Conservation (phyloP, 1,284 basidiomycete species). For the Trichosporon sp. region DNA sequence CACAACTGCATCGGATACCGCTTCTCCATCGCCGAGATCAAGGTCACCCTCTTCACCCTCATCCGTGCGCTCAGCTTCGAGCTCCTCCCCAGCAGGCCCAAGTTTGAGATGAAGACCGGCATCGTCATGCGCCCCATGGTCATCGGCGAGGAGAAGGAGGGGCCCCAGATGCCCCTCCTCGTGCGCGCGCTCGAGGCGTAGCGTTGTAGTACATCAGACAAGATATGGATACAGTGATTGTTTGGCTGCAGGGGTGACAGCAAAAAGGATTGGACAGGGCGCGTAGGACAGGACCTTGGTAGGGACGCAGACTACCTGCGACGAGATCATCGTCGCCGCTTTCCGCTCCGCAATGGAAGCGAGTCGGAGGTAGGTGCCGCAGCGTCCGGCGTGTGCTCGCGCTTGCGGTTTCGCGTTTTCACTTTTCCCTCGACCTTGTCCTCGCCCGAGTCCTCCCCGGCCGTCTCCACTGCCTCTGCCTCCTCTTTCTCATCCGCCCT, state of each 20-base stretch:
- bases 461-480: background rate
- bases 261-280: no score
- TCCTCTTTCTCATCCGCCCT: background rate
- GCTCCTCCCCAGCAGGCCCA: constrained; percentile 45
- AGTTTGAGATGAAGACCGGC: constrained; percentile 39
- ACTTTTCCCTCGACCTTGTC: background rate
- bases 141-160: constrained; percentile 41
- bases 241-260: no score
- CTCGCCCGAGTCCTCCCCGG: background rate
- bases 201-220: background rate
- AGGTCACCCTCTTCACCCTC: constrained; percentile 59
- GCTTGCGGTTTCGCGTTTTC: background rate
- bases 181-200: constrained; percentile 17
- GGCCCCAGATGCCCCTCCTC: constrained; percentile 47
- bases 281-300: no score
- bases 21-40: constrained; percentile 65
- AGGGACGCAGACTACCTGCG: no score
- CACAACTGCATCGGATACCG: constrained; percentile 67
- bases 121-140: constrained; percentile 47
- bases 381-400: background rate
- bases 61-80: constrained; percentile 59
- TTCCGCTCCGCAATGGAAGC: background rate
- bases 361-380: background rate
- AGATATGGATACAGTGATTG: background rate
- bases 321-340: background rate